Evolutionary conservation across 805 yeast species (phyloP), one percentile per base, ranked within the genome.

Genomic region (Naumovozyma baii): DNA sequence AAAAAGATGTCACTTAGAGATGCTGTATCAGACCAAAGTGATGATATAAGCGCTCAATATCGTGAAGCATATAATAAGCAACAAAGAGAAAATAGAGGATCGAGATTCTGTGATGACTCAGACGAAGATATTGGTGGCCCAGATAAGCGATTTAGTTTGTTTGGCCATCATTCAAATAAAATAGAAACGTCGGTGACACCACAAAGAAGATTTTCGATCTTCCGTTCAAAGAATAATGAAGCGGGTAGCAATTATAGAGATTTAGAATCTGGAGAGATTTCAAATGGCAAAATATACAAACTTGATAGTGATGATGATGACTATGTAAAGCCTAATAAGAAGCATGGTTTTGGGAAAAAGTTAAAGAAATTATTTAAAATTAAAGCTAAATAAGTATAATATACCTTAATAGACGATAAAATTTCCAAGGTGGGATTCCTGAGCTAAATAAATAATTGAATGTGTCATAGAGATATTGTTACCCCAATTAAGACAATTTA

Each of bases 1-100:
- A 65, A 64, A 39, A 64, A 55, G 46, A 45, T 54, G 44, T 61
- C 68, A 0, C 34, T 63, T 34, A 54, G 69, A 52, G 63, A 56
- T 32, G 5, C 9, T 29, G 7, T 22, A 10, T 22, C 26, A 7
- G 26, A 22, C 10, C 9, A 22, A 22, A 8, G 14, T 13, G 31
- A 8, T 9, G 31, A 29, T 29, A 29, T 29, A 8, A 29, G 31
- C 13, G 13, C 14, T 12, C 31, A 29, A n/a, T 29, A 29, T 29
- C 31, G 14, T 12, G 31, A 9, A 12, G 14, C 7, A 13, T 13
- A 29, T 29, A 29, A 29, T 29, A 29, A 29, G 14, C 31, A 29
- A 13, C 31, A 29, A 14, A n/a, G 31, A 13, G 15, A 29, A 13
- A 29, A 29, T 29, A 29, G 13, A n/a, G 15, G 15, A 29, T 29